Conservation (phyloP, 495 filamentous ascomycete species). For the Cudoniella acicularis region DNA sequence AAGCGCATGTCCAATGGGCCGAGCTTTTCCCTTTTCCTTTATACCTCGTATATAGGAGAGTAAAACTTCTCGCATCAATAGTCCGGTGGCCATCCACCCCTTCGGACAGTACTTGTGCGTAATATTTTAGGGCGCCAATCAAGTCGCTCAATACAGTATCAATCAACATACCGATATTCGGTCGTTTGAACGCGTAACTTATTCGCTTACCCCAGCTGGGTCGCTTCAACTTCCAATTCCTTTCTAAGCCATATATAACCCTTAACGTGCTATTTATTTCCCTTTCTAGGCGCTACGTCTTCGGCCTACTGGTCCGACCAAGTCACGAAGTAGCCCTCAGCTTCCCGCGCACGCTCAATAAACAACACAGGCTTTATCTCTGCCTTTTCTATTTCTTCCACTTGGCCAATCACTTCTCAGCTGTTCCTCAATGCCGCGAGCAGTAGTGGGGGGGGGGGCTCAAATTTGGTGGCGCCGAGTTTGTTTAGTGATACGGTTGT, state of each 20-base stretch:
- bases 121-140: neutral
- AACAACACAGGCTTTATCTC: conserved; percentile 30
- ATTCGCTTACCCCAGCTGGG: neutral
- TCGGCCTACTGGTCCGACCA: conserved; percentile 33
- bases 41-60: too few species aligned
- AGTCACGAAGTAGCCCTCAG: conserved; percentile 36
- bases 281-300: neutral
- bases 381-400: conserved; percentile 23
- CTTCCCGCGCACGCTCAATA: conserved; percentile 25
- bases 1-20: too few species aligned
- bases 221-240: neutral
- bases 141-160: neutral
- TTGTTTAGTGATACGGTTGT: conserved; percentile 31
- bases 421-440: conserved; percentile 31
- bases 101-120: neutral
- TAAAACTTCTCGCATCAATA: too few species aligned
- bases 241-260: neutral
- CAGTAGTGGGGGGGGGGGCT: conserved; percentile 30
- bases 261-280: neutral
- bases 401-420: conserved; percentile 28
- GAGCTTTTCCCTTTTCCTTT: too few species aligned
- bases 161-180: neutral
- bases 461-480: conserved; percentile 32
- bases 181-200: neutral
- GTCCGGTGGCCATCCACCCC: too few species aligned